Evolutionary conservation across 202 grass and related monocot genomes (phyloP), one percentile per base, ranked within the genome.

Genomic region (Schoenoplectus triqueter): DNA sequence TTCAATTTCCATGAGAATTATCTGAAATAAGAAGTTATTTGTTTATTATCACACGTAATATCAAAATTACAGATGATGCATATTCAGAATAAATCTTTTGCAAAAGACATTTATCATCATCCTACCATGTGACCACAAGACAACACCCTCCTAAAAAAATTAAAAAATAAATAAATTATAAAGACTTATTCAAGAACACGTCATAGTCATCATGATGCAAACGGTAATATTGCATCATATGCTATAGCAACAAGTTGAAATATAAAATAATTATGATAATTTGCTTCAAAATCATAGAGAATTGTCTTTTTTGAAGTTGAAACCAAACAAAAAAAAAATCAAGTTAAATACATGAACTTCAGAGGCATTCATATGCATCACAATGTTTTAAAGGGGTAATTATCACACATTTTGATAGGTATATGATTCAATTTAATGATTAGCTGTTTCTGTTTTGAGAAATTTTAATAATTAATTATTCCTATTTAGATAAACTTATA

Each of bases 21-120:
- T 14, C 75, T 79, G 11, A 79, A 79, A 61, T 22, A 59, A 79
- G 6, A 19, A 57, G 54, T 56, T 21, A 44, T 79, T 40, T 2
- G 2, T 40, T 54, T 57, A 79, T 15, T 59, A 59, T 17, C 15
- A 5, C 39, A 0, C 14, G 7, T 17, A 44, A 15, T 13, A n/a
- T 40, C 66, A 31, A 66, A 66, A 66, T 11, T 62, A 40, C 8
- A 66, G 21, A 11, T 64, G 7, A 8, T 66, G 17, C 45, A 56
- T n/a, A 6, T 52, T 52, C 18, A 56, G 5, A 77, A 22, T 77
- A 20, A 1, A 52, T 77, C 9, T 18, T 50, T 77, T 77, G 69
- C 17, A 77, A 11, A 31, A 31, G 7, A 52, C 46, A 77, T 15
- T 57, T 57, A 57, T 57, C 3, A 13, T 57, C 3, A 13, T 57